A percentile compares a stretch with the other conserved stretches of the same genome.
phyloP scores from a whole-genome alignment of 768 basidiomycete genomes.

The Russula earlei region DNA sequence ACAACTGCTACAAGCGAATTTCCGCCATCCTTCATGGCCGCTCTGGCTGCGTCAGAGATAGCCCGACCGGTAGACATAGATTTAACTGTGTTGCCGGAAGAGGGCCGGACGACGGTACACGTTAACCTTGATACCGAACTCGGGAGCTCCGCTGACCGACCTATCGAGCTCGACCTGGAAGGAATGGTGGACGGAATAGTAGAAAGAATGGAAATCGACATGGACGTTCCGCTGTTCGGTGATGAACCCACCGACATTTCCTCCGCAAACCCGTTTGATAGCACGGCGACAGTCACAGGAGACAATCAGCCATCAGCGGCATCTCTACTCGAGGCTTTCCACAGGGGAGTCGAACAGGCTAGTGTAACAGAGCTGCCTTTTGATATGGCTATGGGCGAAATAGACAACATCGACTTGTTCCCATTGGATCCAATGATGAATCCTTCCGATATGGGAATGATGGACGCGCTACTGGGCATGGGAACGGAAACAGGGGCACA shows the following conservation, averaged over 20 bases:
- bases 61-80: conserved; percentile 44
- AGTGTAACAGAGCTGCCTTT: conserved; percentile 29
- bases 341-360: conserved; percentile 11
- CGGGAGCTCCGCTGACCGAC: conserved; percentile 68
- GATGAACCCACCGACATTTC: conserved; percentile 28
- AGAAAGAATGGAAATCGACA: conserved; percentile 49
- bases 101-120: conserved; percentile 25
- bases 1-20: conserved; percentile 34
- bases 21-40: conserved; percentile 56
- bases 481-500: conserved; percentile 1
- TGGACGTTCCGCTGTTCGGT: conserved; percentile 43
- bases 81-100: conserved; percentile 30
- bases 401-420: conserved; percentile 4
- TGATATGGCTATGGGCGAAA: conserved; percentile 31
- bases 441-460: conserved; percentile 32
- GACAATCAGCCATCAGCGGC: conserved; percentile 22
- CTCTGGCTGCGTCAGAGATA: conserved; percentile 32
- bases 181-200: no score
- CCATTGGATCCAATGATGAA: conserved; percentile 14
- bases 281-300: conserved; percentile 4
- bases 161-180: conserved; percentile 73
- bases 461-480: conserved; percentile 7
- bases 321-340: conserved; percentile 13
- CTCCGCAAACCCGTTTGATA: conserved; percentile 22
- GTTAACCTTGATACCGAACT: conserved; percentile 29